phyloP scores from a whole-genome alignment of 345 rosid genomes.

The Kandelia obovata region DNA sequence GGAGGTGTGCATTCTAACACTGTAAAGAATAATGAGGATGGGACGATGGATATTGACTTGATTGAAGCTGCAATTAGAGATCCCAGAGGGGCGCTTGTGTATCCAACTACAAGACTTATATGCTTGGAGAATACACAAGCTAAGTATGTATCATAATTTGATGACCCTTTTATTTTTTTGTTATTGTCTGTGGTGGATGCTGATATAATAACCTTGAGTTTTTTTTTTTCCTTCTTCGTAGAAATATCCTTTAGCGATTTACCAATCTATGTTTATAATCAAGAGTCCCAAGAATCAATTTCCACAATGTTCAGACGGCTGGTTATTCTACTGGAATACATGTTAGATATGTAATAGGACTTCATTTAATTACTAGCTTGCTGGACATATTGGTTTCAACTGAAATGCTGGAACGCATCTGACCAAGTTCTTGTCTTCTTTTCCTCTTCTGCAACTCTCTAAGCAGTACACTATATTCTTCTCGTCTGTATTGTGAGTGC shows the following conservation, averaged over 20 bases:
- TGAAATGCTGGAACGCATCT: no score
- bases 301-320: no score
- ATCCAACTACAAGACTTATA: constrained; percentile 82
- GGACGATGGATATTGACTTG: constrained; percentile 68
- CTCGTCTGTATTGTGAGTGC: not conserved
- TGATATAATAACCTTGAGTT: not conserved
- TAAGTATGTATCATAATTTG: constrained; percentile 47
- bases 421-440: not conserved
- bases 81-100: constrained; percentile 62
- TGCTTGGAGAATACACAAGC: constrained; percentile 93
- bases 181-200: not conserved
- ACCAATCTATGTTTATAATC: no score
- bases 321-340: no score
- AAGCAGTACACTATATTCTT: not conserved
- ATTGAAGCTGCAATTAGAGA: constrained; percentile 77
- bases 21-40: constrained; percentile 70
- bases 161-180: not conserved
- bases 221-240: no score
- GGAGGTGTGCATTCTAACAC: constrained; percentile 89
- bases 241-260: no score
- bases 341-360: no score
- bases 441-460: not conserved
- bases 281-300: no score
- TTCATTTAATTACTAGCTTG: no score
- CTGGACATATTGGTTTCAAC: no score